These are phyloP conservation scores for Sclerotinia borealis DNA, from an alignment of 2,329 filamentous ascomycete species.

Conservation along the genomic window DNA sequence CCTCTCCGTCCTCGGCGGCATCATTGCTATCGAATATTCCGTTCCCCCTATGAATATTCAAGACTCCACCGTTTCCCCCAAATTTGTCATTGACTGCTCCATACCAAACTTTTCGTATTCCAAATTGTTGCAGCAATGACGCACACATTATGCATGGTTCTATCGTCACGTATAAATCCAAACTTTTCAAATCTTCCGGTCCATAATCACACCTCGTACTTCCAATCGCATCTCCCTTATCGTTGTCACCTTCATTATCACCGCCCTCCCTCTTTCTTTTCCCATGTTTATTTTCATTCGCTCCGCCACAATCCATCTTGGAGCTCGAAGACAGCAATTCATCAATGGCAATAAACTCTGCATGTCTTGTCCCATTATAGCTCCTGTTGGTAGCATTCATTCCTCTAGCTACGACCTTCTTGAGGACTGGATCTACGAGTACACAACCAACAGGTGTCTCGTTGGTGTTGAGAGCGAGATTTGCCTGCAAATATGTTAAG, in stretches of 20 bases:
- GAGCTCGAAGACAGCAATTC: slow-evolving; percentile 52
- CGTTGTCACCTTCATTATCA: neutral
- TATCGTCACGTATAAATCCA: slow-evolving; percentile 88
- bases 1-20: slow-evolving; percentile 47
- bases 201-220: slow-evolving; percentile 43
- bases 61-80: slow-evolving; percentile 89
- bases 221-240: neutral
- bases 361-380: slow-evolving; percentile 86
- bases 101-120: slow-evolving; percentile 86
- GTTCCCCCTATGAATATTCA: slow-evolving; percentile 61
- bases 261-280: neutral
- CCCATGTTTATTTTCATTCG: slow-evolving; percentile 19
- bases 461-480: slow-evolving; percentile 74
- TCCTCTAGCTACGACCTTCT: slow-evolving; percentile 68
- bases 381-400: slow-evolving; percentile 97
- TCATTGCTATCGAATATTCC: slow-evolving; percentile 16
- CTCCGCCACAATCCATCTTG: slow-evolving; percentile 12
- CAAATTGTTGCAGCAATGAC: slow-evolving; percentile 80
- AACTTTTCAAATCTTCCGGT: slow-evolving; percentile 61
- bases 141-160: slow-evolving; percentile 99
- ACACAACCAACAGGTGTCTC: slow-evolving; percentile 98
- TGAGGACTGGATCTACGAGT: slow-evolving; percentile 67
- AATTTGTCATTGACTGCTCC: slow-evolving; percentile 96
- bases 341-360: slow-evolving; percentile 84
- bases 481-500: slow-evolving; percentile 52